Evolutionary conservation across 306 rosid species (phyloP).

Genomic region (Cicer arietinum): DNA sequence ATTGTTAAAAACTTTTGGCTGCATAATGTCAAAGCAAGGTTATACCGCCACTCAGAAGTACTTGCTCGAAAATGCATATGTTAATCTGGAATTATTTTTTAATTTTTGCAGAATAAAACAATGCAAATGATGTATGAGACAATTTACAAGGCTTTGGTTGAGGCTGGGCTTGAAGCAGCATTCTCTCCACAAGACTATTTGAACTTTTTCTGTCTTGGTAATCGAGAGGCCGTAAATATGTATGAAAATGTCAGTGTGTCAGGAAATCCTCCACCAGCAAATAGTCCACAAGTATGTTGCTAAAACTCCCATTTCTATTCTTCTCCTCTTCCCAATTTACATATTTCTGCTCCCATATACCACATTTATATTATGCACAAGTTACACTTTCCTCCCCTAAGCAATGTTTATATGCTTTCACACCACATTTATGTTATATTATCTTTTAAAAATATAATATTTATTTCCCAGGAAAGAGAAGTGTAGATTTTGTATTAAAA

Average conservation of each 20-base stretch:
- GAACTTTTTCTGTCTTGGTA: slow-evolving; percentile 95
- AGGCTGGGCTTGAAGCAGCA: slow-evolving; percentile 84
- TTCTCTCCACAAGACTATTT: slow-evolving; percentile 87
- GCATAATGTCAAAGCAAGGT: slow-evolving; percentile 4
- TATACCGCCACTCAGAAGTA: slow-evolving; percentile 17
- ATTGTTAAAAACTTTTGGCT: not conserved
- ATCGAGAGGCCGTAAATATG: slow-evolving; percentile 67
- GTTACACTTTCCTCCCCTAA: too few species aligned
- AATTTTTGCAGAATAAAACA: slow-evolving; percentile 75
- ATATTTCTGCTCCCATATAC: slow-evolving; percentile 9
- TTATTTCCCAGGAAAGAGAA: too few species aligned
- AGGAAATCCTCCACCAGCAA: slow-evolving; percentile 75
- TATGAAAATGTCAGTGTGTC: slow-evolving; percentile 45
- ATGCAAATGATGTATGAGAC: slow-evolving; percentile 99
- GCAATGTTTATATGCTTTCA: too few species aligned
- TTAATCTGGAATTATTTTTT: slow-evolving; percentile 28
- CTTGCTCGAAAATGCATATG: slow-evolving; percentile 32
- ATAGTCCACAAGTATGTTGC: slow-evolving; percentile 75
- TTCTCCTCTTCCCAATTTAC: slow-evolving; percentile 5
- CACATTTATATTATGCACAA: slow-evolving; percentile 2
- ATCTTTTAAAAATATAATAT: too few species aligned
- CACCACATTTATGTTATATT: too few species aligned
- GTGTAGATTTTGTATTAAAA: too few species aligned
- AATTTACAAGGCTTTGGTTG: slow-evolving; percentile 81
- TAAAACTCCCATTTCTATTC: not conserved